Evolutionary conservation across 305 asterid genomes (phyloP).

Genomic region (Andrographis paniculata): DNA sequence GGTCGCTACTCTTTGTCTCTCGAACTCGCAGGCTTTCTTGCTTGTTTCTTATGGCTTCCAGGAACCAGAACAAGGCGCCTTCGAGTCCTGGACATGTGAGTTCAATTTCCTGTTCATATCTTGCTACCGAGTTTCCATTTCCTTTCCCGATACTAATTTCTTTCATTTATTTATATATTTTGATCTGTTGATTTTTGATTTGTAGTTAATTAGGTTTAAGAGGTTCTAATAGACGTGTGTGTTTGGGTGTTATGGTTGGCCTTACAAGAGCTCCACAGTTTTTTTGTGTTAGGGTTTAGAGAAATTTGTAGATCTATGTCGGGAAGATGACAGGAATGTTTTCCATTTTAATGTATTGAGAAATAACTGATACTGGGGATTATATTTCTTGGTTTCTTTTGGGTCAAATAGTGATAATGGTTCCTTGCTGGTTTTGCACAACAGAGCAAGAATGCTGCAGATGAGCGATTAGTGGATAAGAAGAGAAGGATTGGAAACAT

Average conservation of each 20-base stretch:
- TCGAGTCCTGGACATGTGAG: constrained; percentile 29
- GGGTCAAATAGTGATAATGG: too few species aligned
- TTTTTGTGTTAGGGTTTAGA: background rate
- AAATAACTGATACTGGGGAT: too few species aligned
- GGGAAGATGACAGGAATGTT: too few species aligned
- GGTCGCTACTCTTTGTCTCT: background rate
- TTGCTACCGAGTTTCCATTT: background rate
- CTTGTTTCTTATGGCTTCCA: constrained; percentile 25
- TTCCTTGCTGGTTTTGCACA: too few species aligned
- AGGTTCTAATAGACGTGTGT: background rate
- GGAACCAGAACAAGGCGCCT: constrained; percentile 35
- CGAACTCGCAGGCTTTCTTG: background rate
- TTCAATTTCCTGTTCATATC: background rate
- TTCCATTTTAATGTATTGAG: too few species aligned
- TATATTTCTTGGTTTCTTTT: too few species aligned
- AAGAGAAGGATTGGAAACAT: constrained; percentile 51
- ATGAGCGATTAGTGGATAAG: constrained; percentile 56
- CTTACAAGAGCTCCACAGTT: background rate
- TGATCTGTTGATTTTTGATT: too few species aligned
- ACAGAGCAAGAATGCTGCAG: constrained; percentile 43
- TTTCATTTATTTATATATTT: background rate
- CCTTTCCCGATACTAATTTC: background rate
- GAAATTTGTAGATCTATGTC: too few species aligned
- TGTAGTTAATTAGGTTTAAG: background rate
- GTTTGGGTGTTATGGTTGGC: background rate